phyloP scores from a whole-genome alignment of 2,329 filamentous ascomycete genomes.

The Trichoderma guizhouense region DNA sequence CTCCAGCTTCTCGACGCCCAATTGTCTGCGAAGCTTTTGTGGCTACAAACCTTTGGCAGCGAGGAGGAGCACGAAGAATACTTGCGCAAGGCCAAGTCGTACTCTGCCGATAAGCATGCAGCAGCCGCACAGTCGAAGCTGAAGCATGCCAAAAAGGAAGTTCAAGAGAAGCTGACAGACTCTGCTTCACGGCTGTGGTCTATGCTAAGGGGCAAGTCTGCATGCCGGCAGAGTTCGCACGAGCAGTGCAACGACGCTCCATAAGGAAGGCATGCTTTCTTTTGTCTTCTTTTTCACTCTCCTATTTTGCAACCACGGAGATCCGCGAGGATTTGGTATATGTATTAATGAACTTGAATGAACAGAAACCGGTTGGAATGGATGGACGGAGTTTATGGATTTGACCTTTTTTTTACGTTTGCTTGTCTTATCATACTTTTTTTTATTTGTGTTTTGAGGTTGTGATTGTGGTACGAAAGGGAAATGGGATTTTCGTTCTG shows the following conservation, averaged over 20 bases:
- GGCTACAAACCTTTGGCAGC: constrained; percentile 53
- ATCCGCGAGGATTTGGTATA: constrained; percentile 1
- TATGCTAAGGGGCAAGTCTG: constrained; percentile 26
- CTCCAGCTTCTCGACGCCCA: constrained; percentile 51
- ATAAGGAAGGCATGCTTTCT: neutral
- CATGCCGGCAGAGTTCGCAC: constrained; percentile 17
- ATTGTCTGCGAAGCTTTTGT: constrained; percentile 54
- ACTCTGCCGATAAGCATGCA: constrained; percentile 37
- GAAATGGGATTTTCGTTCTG: neutral
- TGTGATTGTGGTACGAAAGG: neutral
- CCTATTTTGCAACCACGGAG: neutral
- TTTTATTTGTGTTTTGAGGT: neutral
- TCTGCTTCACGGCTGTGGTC: constrained; percentile 21
- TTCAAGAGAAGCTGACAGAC: constrained; percentile 28
- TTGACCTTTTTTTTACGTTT: neutral
- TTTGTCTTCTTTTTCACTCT: neutral
- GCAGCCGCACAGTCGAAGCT: constrained; percentile 31
- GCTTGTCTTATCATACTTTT: neutral
- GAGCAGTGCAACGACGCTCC: neutral
- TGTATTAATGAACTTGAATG: constrained; percentile 9
- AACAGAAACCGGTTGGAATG: constrained; percentile 1
- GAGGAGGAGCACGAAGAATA: constrained; percentile 46
- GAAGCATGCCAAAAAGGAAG: constrained; percentile 23
- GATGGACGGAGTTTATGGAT: constrained; percentile 10
- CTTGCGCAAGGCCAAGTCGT: constrained; percentile 44